These are phyloP conservation scores for Globisporangium okanoganense DNA, from an alignment of 352 stramenopile genomes.

Conservation along the genomic window DNA sequence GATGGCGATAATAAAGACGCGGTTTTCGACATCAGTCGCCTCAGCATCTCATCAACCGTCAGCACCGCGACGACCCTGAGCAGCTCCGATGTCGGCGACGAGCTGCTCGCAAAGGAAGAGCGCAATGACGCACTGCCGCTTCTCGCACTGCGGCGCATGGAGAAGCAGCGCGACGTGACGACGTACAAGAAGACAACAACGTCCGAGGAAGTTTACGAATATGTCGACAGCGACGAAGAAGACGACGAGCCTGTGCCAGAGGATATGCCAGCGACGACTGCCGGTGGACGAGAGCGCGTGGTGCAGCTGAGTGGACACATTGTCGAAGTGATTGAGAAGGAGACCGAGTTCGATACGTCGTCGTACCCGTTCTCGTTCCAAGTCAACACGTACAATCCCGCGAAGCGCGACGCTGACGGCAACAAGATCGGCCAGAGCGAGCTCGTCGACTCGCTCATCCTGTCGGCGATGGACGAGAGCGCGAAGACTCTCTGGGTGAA, in stretches of 20 bases:
- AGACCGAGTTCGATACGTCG: slow-evolving; percentile 32
- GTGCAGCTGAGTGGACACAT: slow-evolving; percentile 59
- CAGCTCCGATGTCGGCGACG: slow-evolving; percentile 5
- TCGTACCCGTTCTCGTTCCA: slow-evolving; percentile 58
- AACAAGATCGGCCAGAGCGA: slow-evolving; percentile 30
- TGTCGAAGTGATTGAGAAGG: slow-evolving; percentile 54
- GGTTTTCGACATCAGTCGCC: background rate
- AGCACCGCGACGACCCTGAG: slow-evolving; percentile 16
- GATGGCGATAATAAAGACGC: background rate
- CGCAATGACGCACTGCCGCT: slow-evolving; percentile 24
- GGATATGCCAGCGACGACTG: background rate
- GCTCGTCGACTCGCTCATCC: slow-evolving; percentile 43
- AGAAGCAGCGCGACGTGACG: slow-evolving; percentile 14
- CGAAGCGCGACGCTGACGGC: slow-evolving; percentile 25
- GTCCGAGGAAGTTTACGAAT: slow-evolving; percentile 19
- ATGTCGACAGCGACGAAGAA: slow-evolving; percentile 17
- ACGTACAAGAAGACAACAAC: slow-evolving; percentile 22
- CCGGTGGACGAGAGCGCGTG: slow-evolving; percentile 25
- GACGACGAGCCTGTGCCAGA: slow-evolving; percentile 14
- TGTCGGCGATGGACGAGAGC: slow-evolving; percentile 40
- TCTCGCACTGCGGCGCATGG: slow-evolving; percentile 47
- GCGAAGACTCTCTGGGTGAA: slow-evolving; percentile 63
- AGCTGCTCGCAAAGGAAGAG: background rate
- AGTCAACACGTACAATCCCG: slow-evolving; percentile 55
- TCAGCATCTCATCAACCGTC: slow-evolving; percentile 16